These are phyloP conservation scores for Cetradonia linearis DNA, from an alignment of 495 filamentous ascomycete genomes.

Conservation along the genomic window DNA sequence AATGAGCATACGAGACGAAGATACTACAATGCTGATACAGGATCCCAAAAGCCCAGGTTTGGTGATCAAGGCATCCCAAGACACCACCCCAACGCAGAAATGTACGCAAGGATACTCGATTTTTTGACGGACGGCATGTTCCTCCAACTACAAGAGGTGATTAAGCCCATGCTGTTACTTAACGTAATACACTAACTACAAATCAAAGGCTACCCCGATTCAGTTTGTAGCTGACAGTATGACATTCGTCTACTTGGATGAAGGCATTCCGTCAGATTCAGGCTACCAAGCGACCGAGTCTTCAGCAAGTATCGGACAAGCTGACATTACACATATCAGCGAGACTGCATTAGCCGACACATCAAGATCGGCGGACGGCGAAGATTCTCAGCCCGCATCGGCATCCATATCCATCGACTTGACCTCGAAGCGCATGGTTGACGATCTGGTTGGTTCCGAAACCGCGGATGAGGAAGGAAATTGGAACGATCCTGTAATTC, in stretches of 20 bases:
- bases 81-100: constrained; percentile 57
- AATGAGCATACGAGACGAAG: constrained; percentile 39
- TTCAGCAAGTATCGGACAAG: constrained; percentile 35
- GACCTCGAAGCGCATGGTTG: constrained; percentile 32
- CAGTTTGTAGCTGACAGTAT: constrained; percentile 38
- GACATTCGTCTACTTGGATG: constrained; percentile 47
- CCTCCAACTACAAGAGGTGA: constrained; percentile 45
- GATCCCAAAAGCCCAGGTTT: constrained; percentile 42
- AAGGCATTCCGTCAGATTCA: constrained; percentile 40
- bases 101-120: constrained; percentile 57
- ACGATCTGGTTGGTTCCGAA: constrained; percentile 52
- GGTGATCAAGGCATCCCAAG: constrained; percentile 46
- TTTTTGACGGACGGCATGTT: constrained; percentile 56
- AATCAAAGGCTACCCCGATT: constrained; percentile 36
- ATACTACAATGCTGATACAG: constrained; percentile 35
- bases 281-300: constrained; percentile 19
- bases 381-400: constrained; percentile 38
- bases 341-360: constrained; percentile 26
- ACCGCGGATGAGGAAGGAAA: constrained; percentile 37
- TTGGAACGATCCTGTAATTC: constrained; percentile 21
- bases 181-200: background rate
- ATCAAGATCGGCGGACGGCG: constrained; percentile 29
- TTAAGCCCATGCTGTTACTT: constrained; percentile 15
- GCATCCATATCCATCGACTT: constrained; percentile 37
- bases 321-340: constrained; percentile 34